Percentiles rank a stretch among this genome's conserved stretches.
These are phyloP conservation scores for Pulveroboletus sp. DNA, from an alignment of 768 basidiomycete species.

Conservation along the genomic window DNA sequence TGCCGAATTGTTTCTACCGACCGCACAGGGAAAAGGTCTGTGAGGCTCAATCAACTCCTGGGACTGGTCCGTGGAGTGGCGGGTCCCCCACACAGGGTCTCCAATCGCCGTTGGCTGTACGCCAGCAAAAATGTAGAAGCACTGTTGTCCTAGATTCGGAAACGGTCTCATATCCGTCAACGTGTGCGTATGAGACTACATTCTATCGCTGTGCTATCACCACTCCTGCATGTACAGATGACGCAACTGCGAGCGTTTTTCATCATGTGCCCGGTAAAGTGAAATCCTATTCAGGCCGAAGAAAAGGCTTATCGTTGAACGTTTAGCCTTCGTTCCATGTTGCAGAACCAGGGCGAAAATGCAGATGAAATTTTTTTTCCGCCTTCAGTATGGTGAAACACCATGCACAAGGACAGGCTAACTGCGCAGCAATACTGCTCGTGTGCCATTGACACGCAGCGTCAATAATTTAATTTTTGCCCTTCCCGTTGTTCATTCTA, in stretches of 20 bases:
- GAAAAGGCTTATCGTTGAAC: neutral
- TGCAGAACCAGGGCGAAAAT: neutral
- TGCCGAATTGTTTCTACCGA: slow-evolving; percentile 5
- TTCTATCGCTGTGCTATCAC: slow-evolving; percentile 13
- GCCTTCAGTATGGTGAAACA: neutral
- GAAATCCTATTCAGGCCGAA: neutral
- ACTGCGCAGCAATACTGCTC: neutral
- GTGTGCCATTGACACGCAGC: neutral
- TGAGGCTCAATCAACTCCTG: slow-evolving; percentile 13
- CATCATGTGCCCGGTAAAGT: slow-evolving; percentile 6
- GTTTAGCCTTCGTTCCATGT: slow-evolving; percentile 7
- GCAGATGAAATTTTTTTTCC: neutral
- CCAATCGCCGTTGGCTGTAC: slow-evolving; percentile 5
- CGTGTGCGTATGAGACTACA: slow-evolving; percentile 4
- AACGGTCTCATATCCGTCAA: slow-evolving; percentile 20
- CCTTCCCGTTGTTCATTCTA: neutral
- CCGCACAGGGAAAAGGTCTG: slow-evolving; percentile 10
- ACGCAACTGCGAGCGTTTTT: neutral
- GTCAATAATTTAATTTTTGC: neutral
- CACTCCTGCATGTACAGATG: neutral
- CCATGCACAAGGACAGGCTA: neutral
- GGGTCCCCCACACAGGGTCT: slow-evolving; percentile 18
- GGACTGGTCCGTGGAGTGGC: slow-evolving; percentile 20
- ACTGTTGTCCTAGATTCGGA: neutral
- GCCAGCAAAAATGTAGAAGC: neutral